Conservation (phyloP, 2,329 filamentous ascomycete species). For the Aphanocladium album region DNA sequence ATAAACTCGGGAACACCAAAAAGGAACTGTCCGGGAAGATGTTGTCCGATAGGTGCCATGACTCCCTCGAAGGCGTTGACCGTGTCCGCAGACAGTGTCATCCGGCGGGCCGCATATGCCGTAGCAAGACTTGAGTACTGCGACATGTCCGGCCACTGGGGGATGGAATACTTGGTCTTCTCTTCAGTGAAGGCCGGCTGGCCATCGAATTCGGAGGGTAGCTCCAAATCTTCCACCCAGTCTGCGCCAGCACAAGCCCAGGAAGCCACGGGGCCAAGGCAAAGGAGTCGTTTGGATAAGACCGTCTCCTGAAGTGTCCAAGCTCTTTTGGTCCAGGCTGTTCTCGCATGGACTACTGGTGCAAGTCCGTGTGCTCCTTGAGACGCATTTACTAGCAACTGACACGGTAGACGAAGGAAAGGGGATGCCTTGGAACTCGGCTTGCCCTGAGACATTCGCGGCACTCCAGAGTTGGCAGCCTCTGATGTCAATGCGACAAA, state of each 20-base stretch:
- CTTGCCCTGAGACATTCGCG: background rate
- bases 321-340: constrained; percentile 3
- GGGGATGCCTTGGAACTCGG: background rate
- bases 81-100: constrained; percentile 8
- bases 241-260: constrained; percentile 11
- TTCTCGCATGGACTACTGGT: background rate
- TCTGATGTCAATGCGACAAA: constrained; percentile 5
- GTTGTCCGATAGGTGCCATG: constrained; percentile 11
- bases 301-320: constrained; percentile 14
- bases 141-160: constrained; percentile 2
- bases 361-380: background rate
- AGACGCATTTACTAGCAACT: constrained; percentile 2
- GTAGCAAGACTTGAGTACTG: constrained; percentile 4
- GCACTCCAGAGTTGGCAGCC: background rate
- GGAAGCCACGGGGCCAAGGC: background rate
- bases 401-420: constrained; percentile 1
- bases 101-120: constrained; percentile 1
- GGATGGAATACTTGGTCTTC: background rate
- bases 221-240: constrained; percentile 11
- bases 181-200: background rate
- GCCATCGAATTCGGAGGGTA: background rate
- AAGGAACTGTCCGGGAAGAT: background rate
- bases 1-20: constrained; percentile 9
- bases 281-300: constrained; percentile 9
- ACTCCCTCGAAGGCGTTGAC: constrained; percentile 12